These are phyloP conservation scores for Sistotremastrum suecicum DNA, from an alignment of 768 basidiomycete species.

Conservation along the genomic window DNA sequence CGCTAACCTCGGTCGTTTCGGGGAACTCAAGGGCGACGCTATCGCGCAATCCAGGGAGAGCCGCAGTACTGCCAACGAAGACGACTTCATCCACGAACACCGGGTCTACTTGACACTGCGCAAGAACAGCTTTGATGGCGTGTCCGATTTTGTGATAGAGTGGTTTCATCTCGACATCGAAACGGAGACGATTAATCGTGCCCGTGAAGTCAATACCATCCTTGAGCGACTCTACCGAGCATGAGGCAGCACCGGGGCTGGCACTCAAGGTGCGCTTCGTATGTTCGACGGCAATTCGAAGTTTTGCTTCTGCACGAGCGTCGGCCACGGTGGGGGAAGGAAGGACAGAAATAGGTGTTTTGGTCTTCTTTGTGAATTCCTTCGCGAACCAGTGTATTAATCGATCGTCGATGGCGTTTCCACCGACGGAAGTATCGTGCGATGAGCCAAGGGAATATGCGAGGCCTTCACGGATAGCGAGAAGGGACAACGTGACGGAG, in stretches of 20 bases:
- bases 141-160: no score
- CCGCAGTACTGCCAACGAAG: slow-evolving; percentile 64
- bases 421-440: slow-evolving; percentile 33
- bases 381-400: slow-evolving; percentile 86
- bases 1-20: slow-evolving; percentile 55
- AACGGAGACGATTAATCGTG: slow-evolving; percentile 40
- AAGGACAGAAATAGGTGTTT: slow-evolving; percentile 50
- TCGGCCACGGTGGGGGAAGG: slow-evolving; percentile 46
- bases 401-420: slow-evolving; percentile 63
- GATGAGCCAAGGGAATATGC: slow-evolving; percentile 39
- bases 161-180: slow-evolving; percentile 16
- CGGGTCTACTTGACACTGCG: slow-evolving; percentile 28
- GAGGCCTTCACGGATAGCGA: slow-evolving; percentile 67
- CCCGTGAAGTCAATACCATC: slow-evolving; percentile 86
- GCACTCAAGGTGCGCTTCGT: slow-evolving; percentile 90
- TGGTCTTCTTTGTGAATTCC: slow-evolving; percentile 96
- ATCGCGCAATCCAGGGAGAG: slow-evolving; percentile 62
- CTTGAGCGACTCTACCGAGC: slow-evolving; percentile 88
- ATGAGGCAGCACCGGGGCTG: slow-evolving; percentile 73
- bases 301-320: slow-evolving; percentile 83
- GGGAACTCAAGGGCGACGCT: slow-evolving; percentile 35
- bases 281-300: slow-evolving; percentile 84
- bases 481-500: slow-evolving; percentile 49
- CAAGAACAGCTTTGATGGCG: no score
- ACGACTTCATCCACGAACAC: slow-evolving; percentile 67